Evolutionary conservation across 2,329 filamentous ascomycete species (phyloP).

Genomic region (Emmonsiellopsis sp.): DNA sequence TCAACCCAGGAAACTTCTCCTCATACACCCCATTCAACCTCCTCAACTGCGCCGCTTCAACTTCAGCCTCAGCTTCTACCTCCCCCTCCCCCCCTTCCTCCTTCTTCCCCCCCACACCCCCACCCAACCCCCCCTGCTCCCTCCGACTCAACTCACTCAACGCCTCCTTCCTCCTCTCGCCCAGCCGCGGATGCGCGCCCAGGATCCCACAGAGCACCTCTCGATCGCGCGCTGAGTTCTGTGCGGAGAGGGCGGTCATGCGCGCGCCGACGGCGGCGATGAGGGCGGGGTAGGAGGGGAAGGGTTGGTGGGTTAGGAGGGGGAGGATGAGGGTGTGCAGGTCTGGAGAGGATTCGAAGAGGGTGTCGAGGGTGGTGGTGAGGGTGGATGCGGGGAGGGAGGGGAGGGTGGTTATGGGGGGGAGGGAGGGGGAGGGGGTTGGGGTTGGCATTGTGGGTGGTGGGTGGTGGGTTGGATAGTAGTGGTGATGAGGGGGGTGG

Average conservation of each 20-base stretch:
- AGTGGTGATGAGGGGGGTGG: too few relatives aligned
- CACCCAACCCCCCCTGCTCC: conserved; percentile 67
- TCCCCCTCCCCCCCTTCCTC: conserved; percentile 32
- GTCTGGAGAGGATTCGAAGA: conserved; percentile 74
- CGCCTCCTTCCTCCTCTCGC: conserved; percentile 60
- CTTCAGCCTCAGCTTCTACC: conserved; percentile 17
- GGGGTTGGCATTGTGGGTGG: neutral
- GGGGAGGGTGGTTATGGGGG: conserved; percentile 6
- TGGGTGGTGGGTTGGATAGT: too few relatives aligned
- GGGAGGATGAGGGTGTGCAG: conserved; percentile 66
- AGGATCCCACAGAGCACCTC: conserved; percentile 62
- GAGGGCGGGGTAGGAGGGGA: conserved; percentile 59
- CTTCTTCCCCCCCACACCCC: conserved; percentile 19
- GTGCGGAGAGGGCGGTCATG: conserved; percentile 52
- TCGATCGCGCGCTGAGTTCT: conserved; percentile 42
- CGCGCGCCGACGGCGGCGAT: conserved; percentile 57
- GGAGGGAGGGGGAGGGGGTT: conserved; percentile 3
- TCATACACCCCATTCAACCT: conserved; percentile 72
- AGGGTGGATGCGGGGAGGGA: conserved; percentile 7
- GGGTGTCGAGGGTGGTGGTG: conserved; percentile 54
- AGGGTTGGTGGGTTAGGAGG: conserved; percentile 51
- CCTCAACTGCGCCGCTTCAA: conserved; percentile 39
- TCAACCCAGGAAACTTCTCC: conserved; percentile 65
- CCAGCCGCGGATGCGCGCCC: conserved; percentile 73
- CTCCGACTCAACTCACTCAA: conserved; percentile 64